These are phyloP conservation scores for Beauveria brongniartii DNA, from an alignment of 2,329 filamentous ascomycete species.

Conservation along the genomic window DNA sequence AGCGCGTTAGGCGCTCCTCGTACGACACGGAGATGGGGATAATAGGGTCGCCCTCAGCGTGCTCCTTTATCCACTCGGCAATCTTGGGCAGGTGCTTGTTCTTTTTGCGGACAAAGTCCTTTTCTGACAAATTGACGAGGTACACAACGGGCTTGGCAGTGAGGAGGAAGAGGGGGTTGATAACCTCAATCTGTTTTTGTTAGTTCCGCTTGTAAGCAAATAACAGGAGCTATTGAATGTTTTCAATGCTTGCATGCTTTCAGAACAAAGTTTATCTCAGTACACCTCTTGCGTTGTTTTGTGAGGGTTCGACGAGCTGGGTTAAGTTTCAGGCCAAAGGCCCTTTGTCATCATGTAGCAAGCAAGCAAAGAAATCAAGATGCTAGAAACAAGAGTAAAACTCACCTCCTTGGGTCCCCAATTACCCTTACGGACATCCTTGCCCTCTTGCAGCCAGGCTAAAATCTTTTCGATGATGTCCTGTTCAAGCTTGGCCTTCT, in stretches of 20 bases:
- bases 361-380: conserved; percentile 11
- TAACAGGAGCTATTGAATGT: conserved; percentile 5
- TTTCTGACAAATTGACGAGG: conserved; percentile 94
- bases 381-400: conserved; percentile 17
- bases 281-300: conserved; percentile 64
- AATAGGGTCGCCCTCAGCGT: conserved; percentile 80
- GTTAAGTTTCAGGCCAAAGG: conserved; percentile 89
- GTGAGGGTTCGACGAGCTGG: conserved; percentile 99
- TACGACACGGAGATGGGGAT: conserved; percentile 89
- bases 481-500: conserved; percentile 92
- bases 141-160: conserved; percentile 96
- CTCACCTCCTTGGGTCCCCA: conserved; percentile 95
- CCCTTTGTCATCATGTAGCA: conserved; percentile 92
- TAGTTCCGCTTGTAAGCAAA: neutral
- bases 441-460: conserved; percentile 73
- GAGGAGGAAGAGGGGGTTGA: conserved; percentile 92
- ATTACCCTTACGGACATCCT: conserved; percentile 84
- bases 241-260: conserved; percentile 27
- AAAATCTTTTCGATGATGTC: conserved; percentile 88
- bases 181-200: conserved; percentile 74
- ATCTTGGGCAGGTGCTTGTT: conserved; percentile 97
- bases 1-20: conserved; percentile 81
- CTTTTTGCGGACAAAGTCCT: conserved; percentile 96
- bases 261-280: conserved; percentile 83
- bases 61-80: conserved; percentile 88